Evolutionary conservation across 1,284 basidiomycete genomes (phyloP).

Genomic region (Sanghuangporus sanghuang): DNA sequence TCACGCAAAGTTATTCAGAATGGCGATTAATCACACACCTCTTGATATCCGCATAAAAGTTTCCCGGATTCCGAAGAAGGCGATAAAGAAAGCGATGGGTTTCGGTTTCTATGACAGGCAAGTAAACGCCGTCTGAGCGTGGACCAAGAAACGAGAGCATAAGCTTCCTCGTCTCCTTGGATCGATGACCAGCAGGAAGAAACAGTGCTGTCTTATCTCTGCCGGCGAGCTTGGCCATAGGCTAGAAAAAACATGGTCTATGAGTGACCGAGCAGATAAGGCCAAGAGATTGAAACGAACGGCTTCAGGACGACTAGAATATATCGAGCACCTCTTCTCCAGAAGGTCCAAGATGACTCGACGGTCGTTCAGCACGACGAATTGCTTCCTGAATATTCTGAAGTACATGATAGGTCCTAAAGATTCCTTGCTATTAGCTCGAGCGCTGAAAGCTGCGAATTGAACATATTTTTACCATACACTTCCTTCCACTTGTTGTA

Average conservation of each 20-base stretch:
- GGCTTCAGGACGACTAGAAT: conserved; percentile 10
- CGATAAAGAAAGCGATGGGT: not conserved
- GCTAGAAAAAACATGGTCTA: not conserved
- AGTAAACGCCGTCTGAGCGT: not conserved
- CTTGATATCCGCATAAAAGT: not conserved
- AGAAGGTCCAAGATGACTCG: conserved; percentile 17
- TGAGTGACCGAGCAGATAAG: not conserved
- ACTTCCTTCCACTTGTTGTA: not conserved
- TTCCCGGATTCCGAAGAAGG: not conserved
- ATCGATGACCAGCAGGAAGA: not conserved
- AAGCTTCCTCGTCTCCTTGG: conserved; percentile 1
- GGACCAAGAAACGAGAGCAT: not conserved
- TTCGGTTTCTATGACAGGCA: not conserved
- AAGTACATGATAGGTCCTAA: conserved; percentile 12
- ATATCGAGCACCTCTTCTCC: conserved; percentile 17
- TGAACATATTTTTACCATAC: not conserved
- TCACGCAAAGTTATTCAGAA: not conserved
- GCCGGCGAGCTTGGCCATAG: conserved; percentile 5
- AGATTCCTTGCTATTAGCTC: not conserved
- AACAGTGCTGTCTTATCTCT: conserved; percentile 4
- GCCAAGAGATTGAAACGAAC: not conserved
- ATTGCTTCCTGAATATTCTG: conserved; percentile 10
- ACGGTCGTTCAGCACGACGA: conserved; percentile 18
- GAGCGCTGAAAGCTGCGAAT: not conserved
- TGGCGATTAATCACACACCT: not conserved